Conservation (phyloP, 371 early-diverging fungal genomes). For the Paraphysoderma sedebokerense region DNA sequence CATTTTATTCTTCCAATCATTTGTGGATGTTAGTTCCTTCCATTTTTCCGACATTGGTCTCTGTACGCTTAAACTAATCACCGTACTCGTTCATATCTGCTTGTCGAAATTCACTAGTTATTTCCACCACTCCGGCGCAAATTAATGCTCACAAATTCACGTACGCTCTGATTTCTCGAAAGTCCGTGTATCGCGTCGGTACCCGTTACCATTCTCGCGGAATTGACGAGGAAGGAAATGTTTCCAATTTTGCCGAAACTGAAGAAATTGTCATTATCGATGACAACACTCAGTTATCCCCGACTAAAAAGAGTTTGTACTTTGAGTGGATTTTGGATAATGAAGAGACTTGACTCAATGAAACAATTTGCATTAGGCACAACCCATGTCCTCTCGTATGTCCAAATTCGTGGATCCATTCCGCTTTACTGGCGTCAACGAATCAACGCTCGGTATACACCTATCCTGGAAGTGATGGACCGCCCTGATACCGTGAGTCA, state of each 20-base stretch:
- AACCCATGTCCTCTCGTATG: conserved; percentile 26
- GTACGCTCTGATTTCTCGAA: conserved; percentile 65
- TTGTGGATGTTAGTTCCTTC: conserved; percentile 56
- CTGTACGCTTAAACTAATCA: neutral
- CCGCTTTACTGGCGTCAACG: conserved; percentile 94
- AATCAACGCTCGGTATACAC: conserved; percentile 80
- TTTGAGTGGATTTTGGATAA: too few relatives aligned
- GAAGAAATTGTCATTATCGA: conserved; percentile 72
- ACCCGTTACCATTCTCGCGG: conserved; percentile 93
- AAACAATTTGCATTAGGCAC: too few relatives aligned
- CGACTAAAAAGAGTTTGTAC: too few relatives aligned
- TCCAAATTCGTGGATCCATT: conserved; percentile 96
- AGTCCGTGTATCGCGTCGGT: conserved; percentile 53
- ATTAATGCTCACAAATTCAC: conserved; percentile 42
- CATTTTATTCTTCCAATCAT: conserved; percentile 76
- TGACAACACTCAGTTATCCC: conserved; percentile 6
- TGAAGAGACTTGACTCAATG: too few relatives aligned
- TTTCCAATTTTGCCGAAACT: conserved; percentile 96
- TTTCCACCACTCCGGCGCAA: conserved; percentile 23
- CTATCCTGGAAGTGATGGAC: conserved; percentile 62
- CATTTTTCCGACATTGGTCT: neutral
- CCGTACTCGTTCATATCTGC: neutral
- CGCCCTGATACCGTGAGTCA: too few relatives aligned
- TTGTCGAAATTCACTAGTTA: conserved; percentile 17
- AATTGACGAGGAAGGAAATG: conserved; percentile 79